Evolutionary conservation across 139 green algal species (phyloP).

Genomic region (Desmodesmus armatus): DNA sequence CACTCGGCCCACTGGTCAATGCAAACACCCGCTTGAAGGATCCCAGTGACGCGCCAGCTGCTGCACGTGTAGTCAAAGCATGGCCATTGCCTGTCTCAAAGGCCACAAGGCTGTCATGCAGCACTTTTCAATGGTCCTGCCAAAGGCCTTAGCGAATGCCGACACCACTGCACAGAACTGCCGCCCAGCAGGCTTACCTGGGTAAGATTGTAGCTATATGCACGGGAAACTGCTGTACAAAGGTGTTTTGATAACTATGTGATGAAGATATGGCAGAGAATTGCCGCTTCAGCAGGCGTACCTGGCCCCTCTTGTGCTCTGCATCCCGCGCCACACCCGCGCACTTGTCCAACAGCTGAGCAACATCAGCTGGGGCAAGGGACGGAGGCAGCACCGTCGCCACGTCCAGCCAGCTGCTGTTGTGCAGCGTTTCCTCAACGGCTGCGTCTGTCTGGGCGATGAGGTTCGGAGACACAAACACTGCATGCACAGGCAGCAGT

Average conservation of each 20-base stretch:
- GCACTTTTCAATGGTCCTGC: too few relatives aligned
- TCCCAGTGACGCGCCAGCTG: too few relatives aligned
- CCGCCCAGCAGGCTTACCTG: too few relatives aligned
- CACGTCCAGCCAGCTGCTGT: conserved; percentile 62
- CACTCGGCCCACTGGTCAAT: background rate
- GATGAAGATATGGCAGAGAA: background rate
- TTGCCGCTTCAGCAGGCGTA: background rate
- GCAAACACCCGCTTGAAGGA: background rate
- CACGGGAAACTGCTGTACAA: too few relatives aligned
- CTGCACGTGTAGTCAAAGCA: too few relatives aligned
- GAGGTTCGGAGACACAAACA: conserved; percentile 71
- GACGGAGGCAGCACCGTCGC: conserved; percentile 58
- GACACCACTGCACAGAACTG: too few relatives aligned
- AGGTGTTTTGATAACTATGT: too few relatives aligned
- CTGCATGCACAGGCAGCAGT: conserved; percentile 22
- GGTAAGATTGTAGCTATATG: too few relatives aligned
- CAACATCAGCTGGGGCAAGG: conserved; percentile 58
- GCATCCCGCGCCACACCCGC: background rate
- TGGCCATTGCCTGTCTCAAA: too few relatives aligned
- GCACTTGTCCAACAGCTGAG: conserved; percentile 53
- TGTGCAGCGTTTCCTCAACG: conserved; percentile 65
- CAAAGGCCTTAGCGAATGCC: too few relatives aligned
- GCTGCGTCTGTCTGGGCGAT: conserved; percentile 69
- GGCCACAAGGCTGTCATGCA: background rate
- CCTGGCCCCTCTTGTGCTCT: conserved; percentile 20